A percentile compares a stretch with the other conserved stretches of the same genome.
Conservation (phyloP, 140 eudicot species). For the Flaveria floridana region DNA sequence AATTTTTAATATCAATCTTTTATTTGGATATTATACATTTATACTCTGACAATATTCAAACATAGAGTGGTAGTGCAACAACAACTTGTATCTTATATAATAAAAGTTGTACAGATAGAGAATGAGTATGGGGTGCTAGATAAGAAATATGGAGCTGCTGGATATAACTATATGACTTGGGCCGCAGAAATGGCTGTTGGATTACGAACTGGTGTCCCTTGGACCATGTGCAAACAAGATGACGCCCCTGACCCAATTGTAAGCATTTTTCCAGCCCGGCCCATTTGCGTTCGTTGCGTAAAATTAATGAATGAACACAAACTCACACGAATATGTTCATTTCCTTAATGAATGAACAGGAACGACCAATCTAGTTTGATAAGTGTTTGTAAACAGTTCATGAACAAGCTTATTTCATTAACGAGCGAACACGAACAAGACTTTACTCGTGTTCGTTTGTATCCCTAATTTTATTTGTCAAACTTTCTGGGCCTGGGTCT, state of each 20-base stretch:
- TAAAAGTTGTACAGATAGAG: constrained; percentile 58
- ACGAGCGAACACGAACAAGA: too few relatives aligned
- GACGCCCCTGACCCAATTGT: constrained; percentile 98
- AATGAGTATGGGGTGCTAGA: constrained; percentile 82
- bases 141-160: constrained; percentile 61
- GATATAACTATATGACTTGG: constrained; percentile 72
- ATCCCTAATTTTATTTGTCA: neutral
- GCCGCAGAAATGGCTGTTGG: constrained; percentile 94
- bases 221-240: constrained; percentile 96
- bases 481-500: neutral
- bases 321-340: too few relatives aligned
- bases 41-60: too few relatives aligned
- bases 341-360: too few relatives aligned
- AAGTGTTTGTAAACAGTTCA: too few relatives aligned
- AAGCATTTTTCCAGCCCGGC: constrained; percentile 31
- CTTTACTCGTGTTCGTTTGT: too few relatives aligned
- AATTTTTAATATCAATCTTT: neutral
- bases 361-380: too few relatives aligned
- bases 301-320: too few relatives aligned
- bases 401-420: too few relatives aligned
- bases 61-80: neutral
- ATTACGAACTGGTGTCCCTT: constrained; percentile 90
- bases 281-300: neutral
- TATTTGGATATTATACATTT: too few relatives aligned
- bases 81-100: neutral